A percentile compares a stretch with the other conserved stretches of the same genome.
Evolutionary conservation across 2,329 filamentous ascomycete species (phyloP).

Genomic region (Microascus cirrosus): DNA sequence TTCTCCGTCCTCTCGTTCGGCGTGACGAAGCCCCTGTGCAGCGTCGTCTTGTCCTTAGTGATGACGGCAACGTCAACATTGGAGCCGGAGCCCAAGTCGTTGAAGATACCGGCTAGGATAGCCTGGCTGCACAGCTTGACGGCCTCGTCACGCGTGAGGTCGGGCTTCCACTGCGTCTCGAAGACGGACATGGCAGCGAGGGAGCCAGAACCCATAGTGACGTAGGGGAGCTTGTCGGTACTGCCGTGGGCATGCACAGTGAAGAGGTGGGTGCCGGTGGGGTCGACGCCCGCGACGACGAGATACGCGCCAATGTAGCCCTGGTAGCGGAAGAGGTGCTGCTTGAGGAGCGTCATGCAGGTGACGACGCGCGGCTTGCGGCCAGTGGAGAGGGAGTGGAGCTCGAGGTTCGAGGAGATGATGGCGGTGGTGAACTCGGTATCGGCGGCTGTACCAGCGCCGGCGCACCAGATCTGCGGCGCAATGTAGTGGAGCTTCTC

Average conservation of each 20-base stretch:
- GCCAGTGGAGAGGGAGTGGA: conserved; percentile 91
- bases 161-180: conserved; percentile 85
- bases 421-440: conserved; percentile 98
- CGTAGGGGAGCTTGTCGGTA: conserved; percentile 97
- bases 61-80: conserved; percentile 97
- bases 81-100: conserved; percentile 91
- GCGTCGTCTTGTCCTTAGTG: conserved; percentile 84
- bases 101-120: conserved; percentile 95
- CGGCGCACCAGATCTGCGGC: conserved; percentile 98
- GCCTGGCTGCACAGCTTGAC: conserved; percentile 74
- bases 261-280: conserved; percentile 89
- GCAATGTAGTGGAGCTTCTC: conserved; percentile 99
- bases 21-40: conserved; percentile 85
- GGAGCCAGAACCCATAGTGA: conserved; percentile 93
- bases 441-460: conserved; percentile 93
- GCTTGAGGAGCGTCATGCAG: conserved; percentile 99
- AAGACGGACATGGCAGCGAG: conserved; percentile 97
- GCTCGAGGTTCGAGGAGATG: conserved; percentile 96
- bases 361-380: conserved; percentile 96
- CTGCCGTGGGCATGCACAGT: conserved; percentile 97
- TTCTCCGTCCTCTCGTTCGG: conserved; percentile 88
- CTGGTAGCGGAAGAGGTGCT: conserved; percentile 97
- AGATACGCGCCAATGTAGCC: conserved; percentile 97
- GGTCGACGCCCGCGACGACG: conserved; percentile 92
- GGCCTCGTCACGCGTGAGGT: conserved; percentile 69